Evolutionary conservation across 2,329 filamentous ascomycete species (phyloP).

Genomic region (Apiospora saccharicola): DNA sequence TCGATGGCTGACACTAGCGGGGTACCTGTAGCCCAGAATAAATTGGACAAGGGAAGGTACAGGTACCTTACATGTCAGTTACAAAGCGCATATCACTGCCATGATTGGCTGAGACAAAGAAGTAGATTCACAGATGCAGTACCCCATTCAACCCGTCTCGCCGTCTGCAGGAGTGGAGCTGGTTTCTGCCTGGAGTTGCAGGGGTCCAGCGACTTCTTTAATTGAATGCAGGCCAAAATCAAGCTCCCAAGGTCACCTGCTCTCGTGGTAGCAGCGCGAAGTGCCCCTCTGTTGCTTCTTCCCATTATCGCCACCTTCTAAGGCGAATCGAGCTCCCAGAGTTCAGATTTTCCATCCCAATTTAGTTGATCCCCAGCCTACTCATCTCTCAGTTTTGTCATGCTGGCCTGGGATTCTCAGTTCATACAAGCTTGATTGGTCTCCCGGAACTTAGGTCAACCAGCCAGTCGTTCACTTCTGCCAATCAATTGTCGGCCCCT

Average conservation of each 20-base stretch:
- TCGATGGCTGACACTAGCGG: constrained; percentile 9
- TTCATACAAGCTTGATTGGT: background rate
- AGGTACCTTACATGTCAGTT: constrained; percentile 7
- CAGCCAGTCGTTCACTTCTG: background rate
- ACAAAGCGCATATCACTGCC: background rate
- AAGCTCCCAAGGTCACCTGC: constrained; percentile 6
- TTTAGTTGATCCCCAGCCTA: background rate
- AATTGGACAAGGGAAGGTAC: background rate
- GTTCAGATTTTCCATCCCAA: constrained; percentile 14
- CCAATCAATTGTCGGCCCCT: background rate
- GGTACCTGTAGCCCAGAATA: constrained; percentile 8
- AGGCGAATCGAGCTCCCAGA: background rate
- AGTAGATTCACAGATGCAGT: constrained; percentile 8
- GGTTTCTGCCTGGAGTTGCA: constrained; percentile 11
- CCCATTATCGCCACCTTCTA: constrained; percentile 18
- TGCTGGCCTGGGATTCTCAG: background rate
- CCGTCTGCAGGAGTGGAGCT: constrained; percentile 3
- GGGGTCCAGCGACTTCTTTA: constrained; percentile 18
- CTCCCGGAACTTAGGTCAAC: background rate
- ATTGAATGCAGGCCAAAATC: constrained; percentile 4
- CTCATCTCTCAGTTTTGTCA: constrained; percentile 5
- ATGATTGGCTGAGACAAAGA: background rate
- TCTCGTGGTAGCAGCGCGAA: constrained; percentile 9
- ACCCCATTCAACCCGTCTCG: constrained; percentile 5
- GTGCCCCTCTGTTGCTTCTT: constrained; percentile 20